Base-by-base conservation (phyloP, 768 basidiomycete genomes). In the Leccinum variicolor region DNA sequence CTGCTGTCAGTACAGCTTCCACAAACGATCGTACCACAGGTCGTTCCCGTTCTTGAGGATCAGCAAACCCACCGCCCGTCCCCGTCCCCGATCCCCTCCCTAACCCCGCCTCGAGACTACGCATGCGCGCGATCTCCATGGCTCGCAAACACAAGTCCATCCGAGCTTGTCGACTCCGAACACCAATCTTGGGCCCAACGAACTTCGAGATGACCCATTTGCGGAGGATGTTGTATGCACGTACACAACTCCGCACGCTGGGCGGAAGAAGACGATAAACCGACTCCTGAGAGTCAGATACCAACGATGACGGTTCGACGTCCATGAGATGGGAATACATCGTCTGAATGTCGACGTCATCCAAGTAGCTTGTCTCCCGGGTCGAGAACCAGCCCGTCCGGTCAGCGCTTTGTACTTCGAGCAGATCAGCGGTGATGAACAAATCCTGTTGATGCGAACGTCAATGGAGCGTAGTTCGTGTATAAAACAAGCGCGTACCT, bases 381-480 rank as follows among this genome's bases (percentile, higher is more conserved):
- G 74, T 54, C 14, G 70, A 61, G 71, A 92, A 89, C 91, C 92
- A 94, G 3, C 89, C 92, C 2, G 83, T 86, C 31, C 85, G 83
- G 68, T 94, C 92, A 15, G 84, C 81, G 2, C 83, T 85, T 69
- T 94, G 92, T 0, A 90, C 83, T 70, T 94, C 92, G 10, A 94
- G 78, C 17, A 92, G 72, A 68, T 94, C 92, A 5, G 85, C 82
- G 7, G 88, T 85, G 45, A 86, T 77, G 64, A 90, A 87, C 36
- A 94, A 76, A 72, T 93, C 91, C 89, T 92, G 23, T 46, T 33
- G 33, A 52, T 49, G 7, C 31, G 52, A 53, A 8, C 28, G 53
- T 59, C 57, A 66, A 52, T 13, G 36, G 23, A n/a, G 55, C 11
- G 34, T 47, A 46, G 28, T 39, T 48, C 56, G 55, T 41, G 26